Percentiles rank a stretch among this genome's conserved stretches.
These are phyloP conservation scores for Rhodamnia argentea DNA, from an alignment of 345 rosid genomes.

Conservation along the genomic window DNA sequence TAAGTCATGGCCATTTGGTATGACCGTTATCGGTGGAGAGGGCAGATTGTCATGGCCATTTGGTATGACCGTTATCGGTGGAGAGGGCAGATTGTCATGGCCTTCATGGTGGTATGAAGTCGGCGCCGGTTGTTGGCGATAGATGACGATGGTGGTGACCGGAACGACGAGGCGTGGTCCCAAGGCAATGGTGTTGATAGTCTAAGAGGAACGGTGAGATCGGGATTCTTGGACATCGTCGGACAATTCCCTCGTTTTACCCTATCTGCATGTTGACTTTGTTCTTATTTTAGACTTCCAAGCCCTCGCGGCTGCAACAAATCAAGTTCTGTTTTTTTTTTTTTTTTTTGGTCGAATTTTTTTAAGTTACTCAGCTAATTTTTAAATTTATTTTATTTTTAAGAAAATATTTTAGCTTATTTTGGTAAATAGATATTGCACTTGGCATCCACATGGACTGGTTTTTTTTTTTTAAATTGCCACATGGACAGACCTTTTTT, in stretches of 20 bases:
- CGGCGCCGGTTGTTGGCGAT: not conserved
- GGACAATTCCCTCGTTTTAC: not conserved
- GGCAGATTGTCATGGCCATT: no score
- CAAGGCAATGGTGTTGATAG: not conserved
- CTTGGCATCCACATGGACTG: no score
- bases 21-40: accelerated
- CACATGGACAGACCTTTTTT: no score
- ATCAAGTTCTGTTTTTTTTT: no score
- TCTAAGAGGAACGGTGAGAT: not conserved
- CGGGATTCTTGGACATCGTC: not conserved
- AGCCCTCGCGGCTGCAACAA: no score
- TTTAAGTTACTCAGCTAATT: no score
- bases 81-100: not conserved
- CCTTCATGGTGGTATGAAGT: not conserved
- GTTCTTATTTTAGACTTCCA: not conserved
- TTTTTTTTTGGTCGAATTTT: no score
- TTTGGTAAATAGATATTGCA: no score
- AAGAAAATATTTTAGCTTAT: no score
- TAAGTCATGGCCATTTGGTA: not conserved
- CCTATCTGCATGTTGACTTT: not conserved
- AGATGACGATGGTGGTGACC: not conserved
- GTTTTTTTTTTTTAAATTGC: no score
- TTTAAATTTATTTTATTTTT: no score
- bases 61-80: no score
- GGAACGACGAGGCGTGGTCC: not conserved